phyloP scores from a whole-genome alignment of 768 basidiomycete species.

The Tricholoma flavovirens region DNA sequence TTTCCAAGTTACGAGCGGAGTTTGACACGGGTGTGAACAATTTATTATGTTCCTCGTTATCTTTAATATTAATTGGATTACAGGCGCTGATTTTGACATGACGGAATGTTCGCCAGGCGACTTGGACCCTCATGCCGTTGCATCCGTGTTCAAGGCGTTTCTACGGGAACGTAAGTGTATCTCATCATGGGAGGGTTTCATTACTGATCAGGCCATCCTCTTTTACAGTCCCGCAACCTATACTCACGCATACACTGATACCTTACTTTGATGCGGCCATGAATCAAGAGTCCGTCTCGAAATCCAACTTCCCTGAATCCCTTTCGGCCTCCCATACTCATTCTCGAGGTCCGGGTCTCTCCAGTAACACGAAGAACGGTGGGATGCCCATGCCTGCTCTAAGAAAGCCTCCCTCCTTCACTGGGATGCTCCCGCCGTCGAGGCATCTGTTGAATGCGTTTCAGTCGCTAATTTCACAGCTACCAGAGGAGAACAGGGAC shows the following conservation, averaged over 20 bases:
- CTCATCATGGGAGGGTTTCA: slow-evolving; percentile 1
- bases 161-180: slow-evolving; percentile 78
- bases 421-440: slow-evolving; percentile 57
- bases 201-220: slow-evolving; percentile 3
- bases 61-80: slow-evolving; percentile 10
- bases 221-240: slow-evolving; percentile 73
- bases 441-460: slow-evolving; percentile 52
- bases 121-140: slow-evolving; percentile 90
- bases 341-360: slow-evolving; percentile 13
- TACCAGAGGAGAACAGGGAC: slow-evolving; percentile 80
- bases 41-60: slow-evolving; percentile 4
- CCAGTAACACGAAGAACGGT: slow-evolving; percentile 20
- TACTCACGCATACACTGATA: slow-evolving; percentile 66
- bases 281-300: slow-evolving; percentile 42
- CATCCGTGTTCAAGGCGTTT: slow-evolving; percentile 89
- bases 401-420: slow-evolving; percentile 67
- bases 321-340: slow-evolving; percentile 10
- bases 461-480: slow-evolving; percentile 52
- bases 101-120: slow-evolving; percentile 74
- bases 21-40: slow-evolving; percentile 63
- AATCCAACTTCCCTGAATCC: slow-evolving; percentile 19
- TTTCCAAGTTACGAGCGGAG: slow-evolving; percentile 65
- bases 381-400: slow-evolving; percentile 31
- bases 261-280: slow-evolving; percentile 80
- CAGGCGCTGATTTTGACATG: slow-evolving; percentile 86